Evolutionary conservation across 1,139 yeast genomes (phyloP), one percentile per base, ranked within the genome.

Genomic region (Zygoascus sp.): DNA sequence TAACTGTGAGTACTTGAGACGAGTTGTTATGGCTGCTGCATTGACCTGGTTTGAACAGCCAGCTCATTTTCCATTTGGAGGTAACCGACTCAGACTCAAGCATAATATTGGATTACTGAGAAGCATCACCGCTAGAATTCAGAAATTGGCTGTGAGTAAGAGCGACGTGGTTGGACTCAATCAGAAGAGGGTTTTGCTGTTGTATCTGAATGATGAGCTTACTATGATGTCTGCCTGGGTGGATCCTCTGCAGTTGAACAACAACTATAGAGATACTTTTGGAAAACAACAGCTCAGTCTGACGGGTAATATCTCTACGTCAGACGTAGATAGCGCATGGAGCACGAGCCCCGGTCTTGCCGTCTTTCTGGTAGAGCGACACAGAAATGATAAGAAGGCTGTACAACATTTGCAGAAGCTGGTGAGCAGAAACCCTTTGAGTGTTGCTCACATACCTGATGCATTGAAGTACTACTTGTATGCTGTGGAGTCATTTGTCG

Each of bases 21-120:
- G 72, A 39, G 67, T 76, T 9, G 74, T 88, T 19, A 66, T 85
- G 32, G 77, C 78, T 49, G 90, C 89, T 11, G 77, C 83, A 0
- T 72, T 92, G 45, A 73, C 83, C 3, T 90, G 97, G 96, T 92
- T 89, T 64, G 73, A 74, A 32, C 76, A 72, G 46, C 72, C 77
- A 20, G 73, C 79, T 2, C 72, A 76, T 15, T 84, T 83, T 71
- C 96, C 98, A 8, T 89, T 75, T 67, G 97, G 97, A 1, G 83
- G 90, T 10, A 88, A 90, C 62, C 73, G 77, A 40, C 67, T 87
- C 54, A 81, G 81, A 60, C 79, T 83, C 42, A 80, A 80, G 55
- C 79, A 89, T 2, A 96, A 89, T 58, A 74, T 76, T 55, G 72
- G 75, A 5, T 66, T 83, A 44, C 69, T 90, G 56, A 52, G 58